Evolutionary conservation across 2,329 filamentous ascomycete genomes (phyloP).

Genomic region (Alternaria brassicae): DNA sequence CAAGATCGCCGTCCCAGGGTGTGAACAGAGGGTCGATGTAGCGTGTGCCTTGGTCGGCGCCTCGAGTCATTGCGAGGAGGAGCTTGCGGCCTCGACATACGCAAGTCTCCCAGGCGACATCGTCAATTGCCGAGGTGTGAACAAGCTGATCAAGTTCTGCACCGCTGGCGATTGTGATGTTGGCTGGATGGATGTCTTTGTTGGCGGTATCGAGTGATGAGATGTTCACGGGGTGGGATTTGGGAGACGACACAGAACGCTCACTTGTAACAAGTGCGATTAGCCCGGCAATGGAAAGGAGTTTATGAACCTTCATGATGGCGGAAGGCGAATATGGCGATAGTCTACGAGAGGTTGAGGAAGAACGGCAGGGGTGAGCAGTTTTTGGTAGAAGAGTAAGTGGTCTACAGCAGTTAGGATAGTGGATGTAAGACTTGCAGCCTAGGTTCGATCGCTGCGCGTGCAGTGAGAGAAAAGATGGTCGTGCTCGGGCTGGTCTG

Average conservation of each 20-base stretch:
- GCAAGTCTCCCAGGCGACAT: background rate
- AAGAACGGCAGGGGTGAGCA: background rate
- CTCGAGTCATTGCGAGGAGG: background rate
- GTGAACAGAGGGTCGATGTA: background rate
- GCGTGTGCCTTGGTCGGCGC: background rate
- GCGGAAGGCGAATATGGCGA: background rate
- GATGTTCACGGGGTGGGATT: background rate
- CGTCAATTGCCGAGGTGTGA: background rate
- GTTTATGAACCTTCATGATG: background rate
- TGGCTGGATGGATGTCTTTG: background rate
- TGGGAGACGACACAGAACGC: background rate
- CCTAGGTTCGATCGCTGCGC: background rate
- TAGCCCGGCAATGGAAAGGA: background rate
- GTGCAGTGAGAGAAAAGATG: background rate
- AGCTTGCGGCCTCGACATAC: background rate
- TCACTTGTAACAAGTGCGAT: background rate
- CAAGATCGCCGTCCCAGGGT: background rate
- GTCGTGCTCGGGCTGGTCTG: background rate
- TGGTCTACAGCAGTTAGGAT: background rate
- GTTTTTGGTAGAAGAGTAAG: background rate
- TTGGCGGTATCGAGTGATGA: background rate
- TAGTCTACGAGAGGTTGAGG: background rate
- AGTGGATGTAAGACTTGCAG: background rate
- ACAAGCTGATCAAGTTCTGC: background rate
- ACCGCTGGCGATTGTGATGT: background rate